Base-by-base conservation (phyloP, 306 rosid species). In the Lathyrus aphaca region DNA sequence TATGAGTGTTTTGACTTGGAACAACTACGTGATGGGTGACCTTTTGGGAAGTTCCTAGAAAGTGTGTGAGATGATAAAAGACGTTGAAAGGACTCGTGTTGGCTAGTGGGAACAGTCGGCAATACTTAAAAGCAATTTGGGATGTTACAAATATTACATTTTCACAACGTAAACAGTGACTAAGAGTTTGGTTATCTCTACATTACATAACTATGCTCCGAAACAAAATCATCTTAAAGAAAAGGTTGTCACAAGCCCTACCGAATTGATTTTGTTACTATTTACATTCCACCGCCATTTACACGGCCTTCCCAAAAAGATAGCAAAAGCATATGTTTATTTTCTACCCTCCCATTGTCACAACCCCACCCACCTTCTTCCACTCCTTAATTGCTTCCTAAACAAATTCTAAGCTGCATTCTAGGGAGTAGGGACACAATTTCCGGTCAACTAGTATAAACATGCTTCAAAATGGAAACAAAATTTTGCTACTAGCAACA, bases 281-380 rank as follows among this genome's bases (percentile, higher is more conserved):
- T 55, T 55, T 23, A 5, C 35, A 54, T 54, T 25, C 17, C 59
- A 16, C 57, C 14, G 10, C 27, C 7, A 51, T 19, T 51, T 51
- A 51, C 57, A 23, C 2, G 64, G 39, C 21, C 64, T 37, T 49
- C 74, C 67, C 35, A 44, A 70, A 49, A 57, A 49, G 16, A 19
- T 8, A 50, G 53, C 19, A 19, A 38, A 13, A 40, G 45, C 8
- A 59, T 6, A 56, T 7, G 45, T 43, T 42, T 17, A 46, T 62
- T n/a, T 44, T 51, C 29, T 45, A 40, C 3, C 30, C 53, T 46
- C 56, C 17, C 45, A 60, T 5, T 23, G 43, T 71, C 32, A 35
- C 29, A 56, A 18, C 44, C 32, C 27, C 10, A 44, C 21, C 37
- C 30, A 56, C 39, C 45, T 54, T 37, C 71, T 44, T 14, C 27